Base-by-base conservation (phyloP, 305 asterid species). In the Rubia peregrina region DNA sequence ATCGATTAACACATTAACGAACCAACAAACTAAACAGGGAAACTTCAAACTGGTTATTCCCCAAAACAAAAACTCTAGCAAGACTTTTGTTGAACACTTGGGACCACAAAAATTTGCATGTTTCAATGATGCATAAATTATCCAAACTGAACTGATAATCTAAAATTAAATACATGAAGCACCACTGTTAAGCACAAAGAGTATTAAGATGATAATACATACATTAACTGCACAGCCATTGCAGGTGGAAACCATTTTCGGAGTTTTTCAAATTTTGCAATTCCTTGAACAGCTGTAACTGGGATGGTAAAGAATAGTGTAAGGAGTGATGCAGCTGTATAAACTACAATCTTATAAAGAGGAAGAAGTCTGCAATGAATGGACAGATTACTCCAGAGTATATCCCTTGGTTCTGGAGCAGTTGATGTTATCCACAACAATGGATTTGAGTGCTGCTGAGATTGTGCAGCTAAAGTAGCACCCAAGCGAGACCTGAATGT, bases 351-450 rank as follows among this genome's bases (percentile, higher is more conserved):
- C 81, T 87, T 85, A 82, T 84, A 77, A 63, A 94, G 76, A 41
- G 98, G 93, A 79, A 89, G 69, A 71, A 61, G 81, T 78, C 77
- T 78, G 73, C 71, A 84, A 11, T 86, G 90, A 83, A 79, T 76
- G 44, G 88, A 74, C 83, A 94, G 77, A 80, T 89, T 94, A 72
- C 78, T 81, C 98, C 98, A 94, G 36, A 89, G 77, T n/a, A 94
- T 95, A 22, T 91, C 97, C 81, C 96, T 78, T 67, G 98, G 96
- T 76, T 94, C 97, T 57, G 97, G 98, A 75, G 98, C 97, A 84
- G 86, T 80, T 84, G 90, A 94, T 56, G 97, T 94, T 70, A 87
- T 84, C 98, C 97, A 91, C 43, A 82, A 51, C 70, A 89, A 77
- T 40, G 98, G 98, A 77, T 94, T 82, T 41, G 93, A 73, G 64